Percentiles rank a stretch among this genome's conserved stretches.
phyloP scores from a whole-genome alignment of 192 early-diverging fungal genomes.

The Dispira simplex region DNA sequence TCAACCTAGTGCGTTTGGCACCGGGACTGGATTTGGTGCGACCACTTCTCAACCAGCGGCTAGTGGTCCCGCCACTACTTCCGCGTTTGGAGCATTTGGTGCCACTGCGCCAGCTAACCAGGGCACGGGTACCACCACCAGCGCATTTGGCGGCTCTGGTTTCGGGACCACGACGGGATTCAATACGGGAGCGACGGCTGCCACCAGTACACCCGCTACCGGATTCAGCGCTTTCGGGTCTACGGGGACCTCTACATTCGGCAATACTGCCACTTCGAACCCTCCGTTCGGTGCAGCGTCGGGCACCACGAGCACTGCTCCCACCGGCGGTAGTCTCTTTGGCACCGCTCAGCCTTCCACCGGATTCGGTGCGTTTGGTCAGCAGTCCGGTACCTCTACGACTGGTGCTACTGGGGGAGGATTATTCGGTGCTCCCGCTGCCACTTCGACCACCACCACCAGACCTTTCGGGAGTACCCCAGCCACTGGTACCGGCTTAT shows the following conservation, averaged over 20 bases:
- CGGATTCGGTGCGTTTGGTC: not conserved
- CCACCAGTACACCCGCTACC: not conserved
- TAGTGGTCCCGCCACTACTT: slow-evolving; percentile 4
- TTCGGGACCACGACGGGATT: slow-evolving; percentile 15
- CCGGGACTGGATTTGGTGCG: slow-evolving; percentile 25
- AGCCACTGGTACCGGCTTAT: slow-evolving; percentile 9
- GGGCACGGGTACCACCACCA: slow-evolving; percentile 12
- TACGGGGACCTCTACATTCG: not conserved
- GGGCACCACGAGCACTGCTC: slow-evolving; percentile 4
- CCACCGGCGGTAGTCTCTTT: slow-evolving; percentile 15
- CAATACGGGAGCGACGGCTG: too few species aligned
- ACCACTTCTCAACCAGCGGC: slow-evolving; percentile 4
- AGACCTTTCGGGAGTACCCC: too few species aligned
- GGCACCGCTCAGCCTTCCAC: slow-evolving; percentile 11
- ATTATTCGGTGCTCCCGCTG: slow-evolving; percentile 14
- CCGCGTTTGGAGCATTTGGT: slow-evolving; percentile 25
- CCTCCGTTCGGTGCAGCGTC: slow-evolving; percentile 5
- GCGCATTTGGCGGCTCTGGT: slow-evolving; percentile 33
- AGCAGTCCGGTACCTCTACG: too few species aligned
- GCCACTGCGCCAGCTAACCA: slow-evolving; percentile 21
- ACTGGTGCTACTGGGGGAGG: not conserved
- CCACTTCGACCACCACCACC: slow-evolving; percentile 13
- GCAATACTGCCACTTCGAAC: not conserved
- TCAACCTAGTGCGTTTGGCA: slow-evolving; percentile 17
- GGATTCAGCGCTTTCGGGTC: slow-evolving; percentile 15